Base-by-base conservation (phyloP, 805 yeast genomes). In the Saccharomycopsis sp. region DNA sequence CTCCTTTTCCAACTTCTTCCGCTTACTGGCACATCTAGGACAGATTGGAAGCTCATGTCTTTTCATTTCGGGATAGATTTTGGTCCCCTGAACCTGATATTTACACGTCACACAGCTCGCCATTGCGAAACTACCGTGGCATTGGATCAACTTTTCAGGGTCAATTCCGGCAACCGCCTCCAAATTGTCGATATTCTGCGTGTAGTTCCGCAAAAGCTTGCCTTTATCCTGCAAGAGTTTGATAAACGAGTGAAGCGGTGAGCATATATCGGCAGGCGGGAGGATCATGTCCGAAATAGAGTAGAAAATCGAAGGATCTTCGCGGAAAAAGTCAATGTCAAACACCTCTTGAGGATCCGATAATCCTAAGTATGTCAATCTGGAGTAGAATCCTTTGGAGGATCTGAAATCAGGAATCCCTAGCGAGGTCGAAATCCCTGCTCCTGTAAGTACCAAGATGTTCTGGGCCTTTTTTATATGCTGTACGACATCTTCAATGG, bases 401-500 rank as follows among this genome's bases (percentile, higher is more conserved):
- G 97, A 89, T 68, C 97, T 79, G 72, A 91, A 90, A 72, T 90
- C 97, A 0, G 97, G 97, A 57, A 90, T 91, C 5, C 97, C 97
- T 56, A 90, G 72, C 1, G 90, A 83, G 2, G 97, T 90, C 41
- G 96, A 87, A 57, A 91, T 89, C 23, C 97, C 97, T 0, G 97
- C 97, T 15, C 97, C 97, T 0, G 97, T 89, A 22, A 91, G 69
- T 0, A 91, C 91, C 59, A 92, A 66, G 9, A 91, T 78, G 47
- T 82, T 85, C 14, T 77, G 67, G 0, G 94, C 81, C 3, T 72
- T 73, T n/a, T 74, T 63, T 22, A 92, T 74, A 42, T 79, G 78
- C 1, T 73, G 75, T 1, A 81, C 70, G 1, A 86, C 82, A 60
- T 84, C 82, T 9, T 84, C 86, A 1, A 89, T 65, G 0, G 86